These are phyloP conservation scores for Micromonas commoda DNA, from an alignment of 139 green algal species.

Conservation along the genomic window DNA sequence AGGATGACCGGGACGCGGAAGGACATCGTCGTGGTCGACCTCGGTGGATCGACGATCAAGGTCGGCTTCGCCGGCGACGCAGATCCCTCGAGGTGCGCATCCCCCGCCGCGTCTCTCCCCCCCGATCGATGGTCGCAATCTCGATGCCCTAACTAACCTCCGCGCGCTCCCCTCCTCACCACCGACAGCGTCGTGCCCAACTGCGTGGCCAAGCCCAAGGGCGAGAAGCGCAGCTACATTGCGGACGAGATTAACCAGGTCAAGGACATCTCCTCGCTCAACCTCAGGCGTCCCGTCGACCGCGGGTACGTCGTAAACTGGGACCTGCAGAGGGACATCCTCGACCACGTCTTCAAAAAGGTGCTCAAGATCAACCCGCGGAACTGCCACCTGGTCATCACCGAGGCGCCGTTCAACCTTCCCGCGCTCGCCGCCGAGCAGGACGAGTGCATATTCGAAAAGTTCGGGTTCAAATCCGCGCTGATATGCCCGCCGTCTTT, in stretches of 20 bases:
- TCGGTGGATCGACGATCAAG: constrained; percentile 63
- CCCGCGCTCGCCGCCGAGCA: not conserved
- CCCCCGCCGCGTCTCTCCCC: not conserved
- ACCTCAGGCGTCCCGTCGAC: constrained; percentile 62
- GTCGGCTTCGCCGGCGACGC: constrained; percentile 52
- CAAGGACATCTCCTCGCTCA: constrained; percentile 62
- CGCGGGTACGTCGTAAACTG: constrained; percentile 75
- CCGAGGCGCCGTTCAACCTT: constrained; percentile 14
- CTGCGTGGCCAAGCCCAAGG: constrained; percentile 63
- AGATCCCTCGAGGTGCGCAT: constrained; percentile 22
- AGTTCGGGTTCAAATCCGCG: constrained; percentile 8
- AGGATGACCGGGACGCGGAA: not conserved
- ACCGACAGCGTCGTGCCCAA: constrained; percentile 73
- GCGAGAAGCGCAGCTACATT: constrained; percentile 50
- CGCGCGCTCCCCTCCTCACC: not conserved
- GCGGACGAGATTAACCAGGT: constrained; percentile 53
- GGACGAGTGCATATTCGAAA: constrained; percentile 21
- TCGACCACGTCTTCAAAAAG: constrained; percentile 38
- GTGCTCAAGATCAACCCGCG: constrained; percentile 18
- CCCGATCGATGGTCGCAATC: no score
- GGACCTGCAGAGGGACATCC: constrained; percentile 76
- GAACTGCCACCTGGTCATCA: constrained; percentile 17
- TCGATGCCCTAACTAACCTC: not conserved
- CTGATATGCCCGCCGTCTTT: not conserved
- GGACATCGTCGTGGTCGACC: constrained; percentile 64